These are phyloP conservation scores for Fraxinus cuspidata DNA, from an alignment of 257 asterid genomes.

Conservation along the genomic window DNA sequence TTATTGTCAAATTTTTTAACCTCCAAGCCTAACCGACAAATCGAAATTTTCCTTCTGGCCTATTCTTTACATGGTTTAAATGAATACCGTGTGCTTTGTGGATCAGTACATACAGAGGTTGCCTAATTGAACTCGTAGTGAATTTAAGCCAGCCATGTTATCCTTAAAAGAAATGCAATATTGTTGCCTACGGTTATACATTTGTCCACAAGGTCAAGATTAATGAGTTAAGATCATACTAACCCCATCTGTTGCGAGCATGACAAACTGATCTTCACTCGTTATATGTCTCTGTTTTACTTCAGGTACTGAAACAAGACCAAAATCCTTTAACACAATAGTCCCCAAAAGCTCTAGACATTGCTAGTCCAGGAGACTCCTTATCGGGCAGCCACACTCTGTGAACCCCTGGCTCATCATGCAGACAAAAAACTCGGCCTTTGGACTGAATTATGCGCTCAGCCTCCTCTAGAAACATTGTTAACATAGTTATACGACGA, in stretches of 20 bases:
- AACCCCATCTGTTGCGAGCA: constrained; percentile 97
- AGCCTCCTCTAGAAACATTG: constrained; percentile 62
- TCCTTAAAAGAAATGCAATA: too few species aligned
- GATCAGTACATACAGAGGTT: too few species aligned
- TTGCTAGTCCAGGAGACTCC: constrained; percentile 89
- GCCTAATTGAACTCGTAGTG: too few species aligned
- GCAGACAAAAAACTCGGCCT: constrained; percentile 73
- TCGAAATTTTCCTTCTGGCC: too few species aligned
- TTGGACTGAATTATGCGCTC: constrained; percentile 69
- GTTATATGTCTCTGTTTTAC: constrained; percentile 71
- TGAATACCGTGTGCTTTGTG: too few species aligned
- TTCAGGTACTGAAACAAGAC: constrained; percentile 87
- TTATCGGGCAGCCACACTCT: constrained; percentile 86
- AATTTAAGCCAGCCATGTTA: too few species aligned
- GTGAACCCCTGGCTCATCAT: constrained; percentile 85
- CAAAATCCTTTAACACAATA: constrained; percentile 79
- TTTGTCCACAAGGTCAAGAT: background rate
- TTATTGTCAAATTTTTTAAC: too few species aligned
- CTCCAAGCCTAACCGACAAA: too few species aligned
- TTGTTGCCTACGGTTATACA: too few species aligned
- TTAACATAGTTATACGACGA: background rate
- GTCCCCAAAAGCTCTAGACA: constrained; percentile 97
- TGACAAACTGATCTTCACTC: constrained; percentile 65
- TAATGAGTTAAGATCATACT: constrained; percentile 10
- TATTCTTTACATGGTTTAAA: too few species aligned